Evolutionary conservation across 345 rosid species (phyloP), one percentile per base, ranked within the genome.

Genomic region (Diplotaxis tenuifolia): DNA sequence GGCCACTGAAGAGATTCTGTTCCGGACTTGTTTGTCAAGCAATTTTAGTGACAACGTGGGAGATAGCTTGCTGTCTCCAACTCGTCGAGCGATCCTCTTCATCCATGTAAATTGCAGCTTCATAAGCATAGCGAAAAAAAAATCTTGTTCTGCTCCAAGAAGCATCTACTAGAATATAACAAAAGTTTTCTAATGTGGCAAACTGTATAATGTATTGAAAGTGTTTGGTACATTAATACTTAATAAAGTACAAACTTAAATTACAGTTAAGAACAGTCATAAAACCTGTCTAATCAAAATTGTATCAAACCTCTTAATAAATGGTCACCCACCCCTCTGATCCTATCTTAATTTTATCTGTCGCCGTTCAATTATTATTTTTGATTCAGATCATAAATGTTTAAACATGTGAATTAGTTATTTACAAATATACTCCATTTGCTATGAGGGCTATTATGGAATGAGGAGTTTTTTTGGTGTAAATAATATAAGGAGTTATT

Each of bases 251-350:
- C n/a, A 45, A 18, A 45, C n/a, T n/a, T 40, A 15, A 40, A 40
- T 40, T 45, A 45, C 50, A 45, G 6, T 45, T 45, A 65, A 65
- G 10, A 65, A 54, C 25, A 59, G 16, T 63, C 55, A 73, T 56
- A 47, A 20, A 45, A 73, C 59, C 60, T 65, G 72, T 74, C 72
- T 57, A 65, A 65, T 74, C 71, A 47, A 23, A 42, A n/a, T 23
- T 64, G 64, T 57, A 73, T 57, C 7, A 58, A 66, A 57, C 66
- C 56, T 29, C 18, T 65, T 73, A 65, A 57, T 74, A 57, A 57
- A 74, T 66, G 52, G 71, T 57, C 77, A 74, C 60, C 72, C 11
- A 74, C 66, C 34, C 45, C 60, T 47, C 66, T 74, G 52, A 65
- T 45, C 21, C 18, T 59, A 58, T 57, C 28, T 66, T 22, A 65